Evolutionary conservation across 1,284 basidiomycete genomes (phyloP).

Genomic region (Tranzscheliella williamsii): DNA sequence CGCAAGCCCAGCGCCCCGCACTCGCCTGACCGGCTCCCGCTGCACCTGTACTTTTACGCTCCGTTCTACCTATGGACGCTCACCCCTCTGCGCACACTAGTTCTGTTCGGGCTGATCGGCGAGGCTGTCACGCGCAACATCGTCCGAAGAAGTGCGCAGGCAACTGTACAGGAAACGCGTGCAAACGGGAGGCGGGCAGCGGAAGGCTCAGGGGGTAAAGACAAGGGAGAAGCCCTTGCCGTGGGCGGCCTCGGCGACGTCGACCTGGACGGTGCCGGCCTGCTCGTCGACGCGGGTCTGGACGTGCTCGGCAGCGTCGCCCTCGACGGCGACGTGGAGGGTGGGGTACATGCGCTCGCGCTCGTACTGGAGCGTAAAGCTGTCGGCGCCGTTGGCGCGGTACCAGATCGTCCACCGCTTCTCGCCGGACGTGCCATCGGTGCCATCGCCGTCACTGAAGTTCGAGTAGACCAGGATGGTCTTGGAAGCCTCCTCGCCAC

Average conservation of each 20-base stretch:
- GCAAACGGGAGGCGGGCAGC: too few species aligned
- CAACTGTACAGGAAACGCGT: too few species aligned
- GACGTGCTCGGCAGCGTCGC: constrained; percentile 31
- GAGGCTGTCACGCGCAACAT: too few species aligned
- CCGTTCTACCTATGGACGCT: too few species aligned
- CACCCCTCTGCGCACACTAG: too few species aligned
- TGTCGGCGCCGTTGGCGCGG: constrained; percentile 30
- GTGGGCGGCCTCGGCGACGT: constrained; percentile 36
- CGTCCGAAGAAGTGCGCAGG: too few species aligned
- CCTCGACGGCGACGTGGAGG: constrained; percentile 38
- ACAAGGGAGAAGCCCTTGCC: constrained; percentile 42
- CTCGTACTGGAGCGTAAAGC: constrained; percentile 42
- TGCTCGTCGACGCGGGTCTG: constrained; percentile 30
- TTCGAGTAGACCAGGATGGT: constrained; percentile 28
- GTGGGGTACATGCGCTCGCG: constrained; percentile 38
- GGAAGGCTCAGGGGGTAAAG: constrained; percentile 36
- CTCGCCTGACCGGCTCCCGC: too few species aligned
- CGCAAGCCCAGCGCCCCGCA: too few species aligned
- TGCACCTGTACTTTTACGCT: too few species aligned
- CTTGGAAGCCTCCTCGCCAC: constrained; percentile 11
- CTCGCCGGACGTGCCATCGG: constrained; percentile 36
- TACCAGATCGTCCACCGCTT: constrained; percentile 48
- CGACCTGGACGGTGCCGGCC: constrained; percentile 29
- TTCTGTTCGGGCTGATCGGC: too few species aligned
- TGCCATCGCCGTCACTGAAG: constrained; percentile 47